phyloP scores from a whole-genome alignment of 176 grass and related monocot species.

The Cymbopogon citratus region DNA sequence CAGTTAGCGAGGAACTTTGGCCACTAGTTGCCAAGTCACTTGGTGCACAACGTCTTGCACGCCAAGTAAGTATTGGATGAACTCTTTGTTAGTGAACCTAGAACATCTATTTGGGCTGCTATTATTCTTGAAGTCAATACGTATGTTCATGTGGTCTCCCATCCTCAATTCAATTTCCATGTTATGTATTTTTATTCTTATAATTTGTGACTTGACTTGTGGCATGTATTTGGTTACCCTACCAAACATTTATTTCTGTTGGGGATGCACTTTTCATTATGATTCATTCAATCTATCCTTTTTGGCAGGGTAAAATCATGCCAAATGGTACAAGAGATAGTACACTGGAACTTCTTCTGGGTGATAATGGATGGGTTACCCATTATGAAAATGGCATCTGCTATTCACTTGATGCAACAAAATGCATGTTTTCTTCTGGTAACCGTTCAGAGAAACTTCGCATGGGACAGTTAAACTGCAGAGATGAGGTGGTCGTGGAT shows the following conservation, averaged over 20 bases:
- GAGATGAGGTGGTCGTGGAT: conserved; percentile 77
- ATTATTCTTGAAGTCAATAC: neutral
- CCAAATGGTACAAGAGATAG: conserved; percentile 93
- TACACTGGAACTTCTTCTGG: conserved; percentile 74
- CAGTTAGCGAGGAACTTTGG: conserved; percentile 74
- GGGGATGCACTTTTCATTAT: conserved; percentile 4
- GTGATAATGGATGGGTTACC: conserved; percentile 70
- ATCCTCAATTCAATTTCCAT: neutral
- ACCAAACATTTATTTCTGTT: conserved; percentile 11
- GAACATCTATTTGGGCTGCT: neutral
- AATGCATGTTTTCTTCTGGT: conserved; percentile 97
- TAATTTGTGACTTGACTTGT: neutral
- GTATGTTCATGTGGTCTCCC: neutral
- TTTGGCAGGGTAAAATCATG: conserved; percentile 68
- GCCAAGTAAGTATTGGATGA: conserved; percentile 58
- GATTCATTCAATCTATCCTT: neutral
- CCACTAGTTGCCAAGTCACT: conserved; percentile 71
- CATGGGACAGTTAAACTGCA: conserved; percentile 71
- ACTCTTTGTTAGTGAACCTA: neutral
- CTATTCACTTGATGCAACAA: conserved; percentile 91
- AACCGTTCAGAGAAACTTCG: conserved; percentile 91
- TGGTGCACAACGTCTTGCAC: conserved; percentile 65
- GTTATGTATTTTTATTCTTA: neutral
- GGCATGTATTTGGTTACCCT: neutral
- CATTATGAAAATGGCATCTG: conserved; percentile 80